phyloP scores from a whole-genome alignment of 1,139 yeast species.

The Taphrina deformans region DNA sequence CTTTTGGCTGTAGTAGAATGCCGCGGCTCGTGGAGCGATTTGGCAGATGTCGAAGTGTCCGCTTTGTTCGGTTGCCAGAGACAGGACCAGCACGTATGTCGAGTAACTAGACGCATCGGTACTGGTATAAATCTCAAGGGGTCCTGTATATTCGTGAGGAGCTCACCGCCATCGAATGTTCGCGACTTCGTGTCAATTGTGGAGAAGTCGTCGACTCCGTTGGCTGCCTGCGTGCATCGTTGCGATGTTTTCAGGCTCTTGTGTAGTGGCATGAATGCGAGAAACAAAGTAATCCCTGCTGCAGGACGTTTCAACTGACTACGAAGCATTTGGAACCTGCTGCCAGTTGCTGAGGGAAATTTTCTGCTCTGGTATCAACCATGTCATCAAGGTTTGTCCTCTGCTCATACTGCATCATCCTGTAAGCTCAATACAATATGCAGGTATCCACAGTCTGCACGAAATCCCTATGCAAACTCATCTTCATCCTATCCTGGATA shows the following conservation, averaged over 20 bases:
- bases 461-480: conserved; percentile 19
- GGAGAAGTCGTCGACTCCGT: neutral
- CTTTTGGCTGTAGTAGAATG: too few species aligned
- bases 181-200: conserved; percentile 5
- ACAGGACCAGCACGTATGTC: neutral
- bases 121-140: neutral
- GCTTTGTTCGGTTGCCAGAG: too few species aligned
- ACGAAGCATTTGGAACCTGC: too few species aligned
- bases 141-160: neutral
- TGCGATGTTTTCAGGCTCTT: too few species aligned
- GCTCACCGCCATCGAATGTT: conserved; percentile 1
- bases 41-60: too few species aligned
- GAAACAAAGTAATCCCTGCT: too few species aligned
- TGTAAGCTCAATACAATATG: neutral
- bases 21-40: too few species aligned
- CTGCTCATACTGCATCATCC: neutral
- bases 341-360: too few species aligned
- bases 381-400: neutral
- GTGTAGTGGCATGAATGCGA: too few species aligned
- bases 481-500: conserved; percentile 12
- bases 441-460: conserved; percentile 7
- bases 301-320: too few species aligned
- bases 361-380: neutral
- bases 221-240: too few species aligned
- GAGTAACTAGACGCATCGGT: neutral